These are phyloP conservation scores for Geranium brycei DNA, from an alignment of 345 rosid genomes.

Conservation along the genomic window DNA sequence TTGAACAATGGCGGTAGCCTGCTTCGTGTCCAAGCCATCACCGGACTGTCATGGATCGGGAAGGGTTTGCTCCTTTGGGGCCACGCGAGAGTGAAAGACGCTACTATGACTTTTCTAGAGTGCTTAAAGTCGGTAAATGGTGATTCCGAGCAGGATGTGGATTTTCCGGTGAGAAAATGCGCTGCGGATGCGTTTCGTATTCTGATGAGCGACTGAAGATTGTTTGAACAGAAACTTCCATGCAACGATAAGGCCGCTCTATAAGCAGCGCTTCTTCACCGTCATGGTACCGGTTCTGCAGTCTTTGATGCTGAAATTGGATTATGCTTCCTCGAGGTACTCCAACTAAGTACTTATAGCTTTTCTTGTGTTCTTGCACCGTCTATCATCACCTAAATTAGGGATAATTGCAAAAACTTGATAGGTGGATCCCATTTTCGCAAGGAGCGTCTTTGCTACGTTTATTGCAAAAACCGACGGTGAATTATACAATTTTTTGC, in stretches of 20 bases:
- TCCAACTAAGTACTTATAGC: neutral
- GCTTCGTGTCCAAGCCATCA: constrained; percentile 46
- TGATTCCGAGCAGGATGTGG: constrained; percentile 17
- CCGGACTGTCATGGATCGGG: constrained; percentile 86
- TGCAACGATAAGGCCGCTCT: constrained; percentile 67
- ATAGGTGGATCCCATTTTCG: too few species aligned
- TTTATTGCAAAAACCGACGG: too few species aligned
- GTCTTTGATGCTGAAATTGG: constrained; percentile 39
- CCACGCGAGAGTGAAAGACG: constrained; percentile 55
- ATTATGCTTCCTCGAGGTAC: constrained; percentile 46
- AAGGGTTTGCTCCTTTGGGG: constrained; percentile 92
- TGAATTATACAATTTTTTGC: too few species aligned
- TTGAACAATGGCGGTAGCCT: constrained; percentile 17
- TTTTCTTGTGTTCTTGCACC: too few species aligned
- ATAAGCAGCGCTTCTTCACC: constrained; percentile 77
- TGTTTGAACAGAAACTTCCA: constrained; percentile 59
- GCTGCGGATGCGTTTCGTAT: constrained; percentile 77
- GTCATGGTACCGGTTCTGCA: constrained; percentile 54
- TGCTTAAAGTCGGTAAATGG: constrained; percentile 34
- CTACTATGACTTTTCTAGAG: constrained; percentile 40
- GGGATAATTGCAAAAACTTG: too few species aligned
- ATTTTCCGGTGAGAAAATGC: constrained; percentile 38
- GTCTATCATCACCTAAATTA: too few species aligned
- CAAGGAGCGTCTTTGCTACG: too few species aligned
- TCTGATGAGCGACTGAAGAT: constrained; percentile 55